Base-by-base conservation (phyloP, 2,329 filamentous ascomycete genomes). In the Aschersonia sp. region DNA sequence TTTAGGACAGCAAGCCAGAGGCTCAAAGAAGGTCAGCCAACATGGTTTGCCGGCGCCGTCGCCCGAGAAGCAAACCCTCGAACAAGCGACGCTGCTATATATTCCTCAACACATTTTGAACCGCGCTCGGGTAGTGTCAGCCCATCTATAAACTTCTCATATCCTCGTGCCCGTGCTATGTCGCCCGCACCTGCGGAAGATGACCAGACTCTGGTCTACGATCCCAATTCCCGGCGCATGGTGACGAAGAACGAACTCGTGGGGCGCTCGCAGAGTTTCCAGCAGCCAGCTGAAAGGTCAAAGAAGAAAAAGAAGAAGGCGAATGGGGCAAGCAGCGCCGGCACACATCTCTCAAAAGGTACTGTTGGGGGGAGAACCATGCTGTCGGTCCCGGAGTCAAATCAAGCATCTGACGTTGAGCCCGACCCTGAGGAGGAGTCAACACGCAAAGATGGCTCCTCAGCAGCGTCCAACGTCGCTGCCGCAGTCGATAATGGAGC, bases 201-300 rank as follows among this genome's bases (percentile, higher is more conserved):
- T 40, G 65, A 70, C 42, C 57, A 71, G 53, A 60, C 65, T 32
- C 55, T 84, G 59, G 74, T 84, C 44, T 80, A 80, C 55, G 79
- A 82, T 52, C 70, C 78, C n/a, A 82, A 82, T 54, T 80, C 80
- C 12, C 71, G 79, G 53, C 74, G 79, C 50, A 79, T 82, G 69
- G 68, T 82, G 3, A 70, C 73, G 3, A 70, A 53, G 47, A 60
- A 58, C 5, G 65, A 74, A 30, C 52, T 75, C 20, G 44, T 66
- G 53, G 69, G 60, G 45, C 63, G 63, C 43, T 69, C 74, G 46
- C 65, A 71, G 47, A 62, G 57, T 32, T 56, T 70, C 4, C 58
- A 62, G 30, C 62, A 71, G 20, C 53, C 62, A 12, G 59, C 65
- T 0, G 67, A 71, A 35, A 66, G 63, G 45, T 63, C 64, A 4